A percentile compares a stretch with the other conserved stretches of the same genome.
Conservation (phyloP, 2,329 filamentous ascomycete genomes). For the Fusarium sp. region DNA sequence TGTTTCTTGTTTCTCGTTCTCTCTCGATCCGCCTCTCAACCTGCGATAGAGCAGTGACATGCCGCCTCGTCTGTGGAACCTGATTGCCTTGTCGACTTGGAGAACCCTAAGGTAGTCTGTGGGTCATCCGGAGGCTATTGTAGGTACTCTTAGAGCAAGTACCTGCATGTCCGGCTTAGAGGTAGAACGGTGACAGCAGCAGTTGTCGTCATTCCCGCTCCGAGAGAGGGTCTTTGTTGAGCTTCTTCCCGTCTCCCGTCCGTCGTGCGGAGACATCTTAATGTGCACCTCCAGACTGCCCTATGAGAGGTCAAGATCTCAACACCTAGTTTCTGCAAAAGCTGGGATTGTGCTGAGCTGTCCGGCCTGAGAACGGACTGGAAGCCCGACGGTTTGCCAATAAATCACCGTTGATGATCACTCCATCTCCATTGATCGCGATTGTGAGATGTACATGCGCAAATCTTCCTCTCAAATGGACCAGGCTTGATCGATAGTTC, state of each 20-base stretch:
- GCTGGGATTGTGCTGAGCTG: slow-evolving; percentile 14
- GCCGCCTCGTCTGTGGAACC: slow-evolving; percentile 40
- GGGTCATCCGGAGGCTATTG: slow-evolving; percentile 26
- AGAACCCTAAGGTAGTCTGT: slow-evolving; percentile 25
- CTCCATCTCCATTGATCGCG: slow-evolving; percentile 25
- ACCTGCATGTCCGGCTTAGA: slow-evolving; percentile 21
- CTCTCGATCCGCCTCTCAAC: slow-evolving; percentile 32
- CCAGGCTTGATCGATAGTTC: slow-evolving; percentile 1
- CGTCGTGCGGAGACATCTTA: slow-evolving; percentile 11
- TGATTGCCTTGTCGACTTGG: slow-evolving; percentile 35
- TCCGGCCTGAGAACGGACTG: slow-evolving; percentile 8
- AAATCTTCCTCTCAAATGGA: slow-evolving; percentile 25
- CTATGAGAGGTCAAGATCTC: slow-evolving; percentile 15
- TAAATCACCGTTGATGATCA: slow-evolving; percentile 28
- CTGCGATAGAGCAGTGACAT: slow-evolving; percentile 43
- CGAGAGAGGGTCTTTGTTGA: slow-evolving; percentile 4
- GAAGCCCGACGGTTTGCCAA: slow-evolving; percentile 16
- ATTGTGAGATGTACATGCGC: slow-evolving; percentile 25
- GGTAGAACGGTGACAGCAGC: slow-evolving; percentile 24
- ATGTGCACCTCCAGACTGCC: slow-evolving; percentile 9
- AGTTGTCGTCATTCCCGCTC: slow-evolving; percentile 38
- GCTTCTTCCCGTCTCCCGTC: slow-evolving; percentile 29
- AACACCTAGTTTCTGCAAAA: slow-evolving; percentile 6
- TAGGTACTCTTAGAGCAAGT: slow-evolving; percentile 24
- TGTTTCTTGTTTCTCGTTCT: slow-evolving; percentile 16